Base-by-base conservation (phyloP, 306 rosid genomes). In the Lupinus albus region DNA sequence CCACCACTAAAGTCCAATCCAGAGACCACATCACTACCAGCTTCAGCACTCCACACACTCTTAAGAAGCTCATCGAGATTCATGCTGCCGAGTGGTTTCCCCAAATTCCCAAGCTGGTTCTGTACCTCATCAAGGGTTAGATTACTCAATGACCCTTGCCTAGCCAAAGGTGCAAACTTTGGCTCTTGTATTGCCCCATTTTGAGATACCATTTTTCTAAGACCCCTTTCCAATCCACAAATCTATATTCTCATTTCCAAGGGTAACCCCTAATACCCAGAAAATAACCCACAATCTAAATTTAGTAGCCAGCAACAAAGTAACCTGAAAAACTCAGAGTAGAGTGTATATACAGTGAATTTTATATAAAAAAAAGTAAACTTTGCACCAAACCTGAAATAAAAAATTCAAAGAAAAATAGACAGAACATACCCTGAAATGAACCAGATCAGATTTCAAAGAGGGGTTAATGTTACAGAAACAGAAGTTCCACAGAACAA, bases 81-180 rank as follows among this genome's bases (percentile, higher is more conserved):
- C 97, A 94, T 85, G 89, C 97, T 88, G 64, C 93, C 86, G 16
- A 93, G 79, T 66, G 97, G 99, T 69, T 93, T 93, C 70, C 96
- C 99, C 53, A 88, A 68, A 82, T 90, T 87, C 30, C 92, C 97
- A 77, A 94, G 87, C 86, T 94, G 99, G 72, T 88, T 90, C 45
- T 94, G 97, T 7, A 93, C 96, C 82, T 93, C 97, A 70, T 93
- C 97, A 36, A 93, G 86, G 3, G 99, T 90, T 59, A 93, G 99
- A 77, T 80, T 86, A 74, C 88, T 90, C 48, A 88, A 70, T 1
- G 97, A 85, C 52, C 84, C 92, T 65, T 93, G 86, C 42, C 84
- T 78, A 7, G 82, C 55, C 83, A 90, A 77, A 67, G 86, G 67
- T 65, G 78, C 86, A 42, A 68, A 65, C 61, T 86, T 85, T 46